These are phyloP conservation scores for Nidularia sp. DNA, from an alignment of 768 basidiomycete genomes.

Conservation along the genomic window DNA sequence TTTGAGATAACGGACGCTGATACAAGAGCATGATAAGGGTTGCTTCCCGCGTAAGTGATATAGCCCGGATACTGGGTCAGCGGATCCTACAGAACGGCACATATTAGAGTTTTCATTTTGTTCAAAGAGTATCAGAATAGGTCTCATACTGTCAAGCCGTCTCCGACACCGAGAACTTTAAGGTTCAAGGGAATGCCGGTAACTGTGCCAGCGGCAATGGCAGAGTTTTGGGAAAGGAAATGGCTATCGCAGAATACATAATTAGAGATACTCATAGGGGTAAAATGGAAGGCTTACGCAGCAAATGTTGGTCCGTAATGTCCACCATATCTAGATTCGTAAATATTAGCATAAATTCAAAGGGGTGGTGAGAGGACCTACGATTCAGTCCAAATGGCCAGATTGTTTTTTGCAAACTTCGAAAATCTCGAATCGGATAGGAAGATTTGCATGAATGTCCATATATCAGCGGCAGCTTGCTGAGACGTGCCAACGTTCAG, in stretches of 20 bases:
- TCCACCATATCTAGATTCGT: constrained; percentile 51
- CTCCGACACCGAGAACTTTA: constrained; percentile 59
- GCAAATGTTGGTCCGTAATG: constrained; percentile 71
- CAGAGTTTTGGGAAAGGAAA: constrained; percentile 57
- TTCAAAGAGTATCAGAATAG: too few relatives aligned
- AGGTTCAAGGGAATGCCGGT: constrained; percentile 50
- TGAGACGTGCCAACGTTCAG: constrained; percentile 45
- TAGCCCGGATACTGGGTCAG: constrained; percentile 57
- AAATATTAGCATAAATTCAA: neutral
- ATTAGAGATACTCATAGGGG: neutral
- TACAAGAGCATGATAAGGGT: constrained; percentile 56
- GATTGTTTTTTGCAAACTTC: constrained; percentile 35
- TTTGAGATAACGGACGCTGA: constrained; percentile 30
- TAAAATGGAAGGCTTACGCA: constrained; percentile 23
- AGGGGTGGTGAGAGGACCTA: constrained; percentile 13
- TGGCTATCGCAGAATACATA: constrained; percentile 22
- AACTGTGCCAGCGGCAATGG: constrained; percentile 41
- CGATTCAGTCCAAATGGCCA: constrained; percentile 67
- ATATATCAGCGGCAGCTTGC: constrained; percentile 52
- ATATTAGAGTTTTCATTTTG: too few relatives aligned
- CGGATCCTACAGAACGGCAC: constrained; percentile 22
- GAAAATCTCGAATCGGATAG: constrained; percentile 50
- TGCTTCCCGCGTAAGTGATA: constrained; percentile 48
- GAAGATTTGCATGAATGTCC: constrained; percentile 63
- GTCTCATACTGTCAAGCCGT: constrained; percentile 51